Evolutionary conservation across 2,329 filamentous ascomycete species (phyloP).

Genomic region (Sarocladiaceae sp.): DNA sequence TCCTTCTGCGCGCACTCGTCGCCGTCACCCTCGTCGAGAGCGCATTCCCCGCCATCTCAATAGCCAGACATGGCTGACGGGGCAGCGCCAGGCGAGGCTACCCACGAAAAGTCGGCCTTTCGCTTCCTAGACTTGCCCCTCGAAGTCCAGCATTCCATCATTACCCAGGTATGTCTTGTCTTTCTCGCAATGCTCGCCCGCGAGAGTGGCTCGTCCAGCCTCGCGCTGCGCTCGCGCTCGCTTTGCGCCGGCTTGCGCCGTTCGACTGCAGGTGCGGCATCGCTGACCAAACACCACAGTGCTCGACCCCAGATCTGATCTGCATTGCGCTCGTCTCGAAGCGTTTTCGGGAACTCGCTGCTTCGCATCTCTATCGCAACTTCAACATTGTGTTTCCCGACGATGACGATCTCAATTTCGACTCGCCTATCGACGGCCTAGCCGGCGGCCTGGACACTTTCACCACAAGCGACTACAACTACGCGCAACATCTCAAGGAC

Average conservation of each 20-base stretch:
- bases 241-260: conserved; percentile 5
- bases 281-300: conserved; percentile 31
- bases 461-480: conserved; percentile 57
- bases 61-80: conserved; percentile 1
- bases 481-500: conserved; percentile 50
- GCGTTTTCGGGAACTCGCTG: conserved; percentile 51
- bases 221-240: neutral
- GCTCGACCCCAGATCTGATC: conserved; percentile 46
- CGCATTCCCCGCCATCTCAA: neutral
- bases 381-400: conserved; percentile 58
- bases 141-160: neutral
- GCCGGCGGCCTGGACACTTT: conserved; percentile 55
- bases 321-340: conserved; percentile 52
- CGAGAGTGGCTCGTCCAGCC: neutral
- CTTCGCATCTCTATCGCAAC: conserved; percentile 51
- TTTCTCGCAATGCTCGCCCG: neutral
- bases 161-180: conserved; percentile 1
- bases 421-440: conserved; percentile 49
- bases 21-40: neutral
- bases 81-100: conserved; percentile 2
- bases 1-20: too few species aligned
- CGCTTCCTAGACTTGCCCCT: conserved; percentile 6
- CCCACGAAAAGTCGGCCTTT: neutral
- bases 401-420: conserved; percentile 45
- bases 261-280: neutral